phyloP scores from a whole-genome alignment of 305 asterid species.

The Andrographis paniculata region DNA sequence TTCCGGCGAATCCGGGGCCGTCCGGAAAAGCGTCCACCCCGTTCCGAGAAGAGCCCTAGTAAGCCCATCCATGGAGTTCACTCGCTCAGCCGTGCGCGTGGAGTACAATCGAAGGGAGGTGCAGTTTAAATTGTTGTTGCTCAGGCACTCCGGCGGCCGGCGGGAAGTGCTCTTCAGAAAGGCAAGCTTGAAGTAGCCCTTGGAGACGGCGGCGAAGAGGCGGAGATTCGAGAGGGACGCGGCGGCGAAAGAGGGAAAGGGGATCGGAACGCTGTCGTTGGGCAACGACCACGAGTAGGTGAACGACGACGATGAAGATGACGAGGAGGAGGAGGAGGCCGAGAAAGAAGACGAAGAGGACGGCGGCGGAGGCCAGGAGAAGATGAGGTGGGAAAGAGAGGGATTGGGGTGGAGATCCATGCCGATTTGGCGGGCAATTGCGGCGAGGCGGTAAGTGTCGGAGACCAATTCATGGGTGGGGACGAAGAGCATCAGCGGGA shows the following conservation, averaged over 20 bases:
- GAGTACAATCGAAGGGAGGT: slow-evolving; percentile 28
- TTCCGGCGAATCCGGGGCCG: slow-evolving; percentile 18
- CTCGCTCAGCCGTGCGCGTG: slow-evolving; percentile 28
- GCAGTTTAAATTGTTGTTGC: slow-evolving; percentile 44
- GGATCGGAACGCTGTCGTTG: slow-evolving; percentile 44
- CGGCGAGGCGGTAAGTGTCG: slow-evolving; percentile 46
- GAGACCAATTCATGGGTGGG: slow-evolving; percentile 45
- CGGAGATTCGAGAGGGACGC: slow-evolving; percentile 51
- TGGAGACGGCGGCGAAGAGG: slow-evolving; percentile 38
- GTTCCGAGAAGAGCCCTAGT: slow-evolving; percentile 46
- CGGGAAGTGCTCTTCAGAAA: slow-evolving; percentile 27
- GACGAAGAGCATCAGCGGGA: slow-evolving; percentile 40
- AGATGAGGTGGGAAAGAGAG: slow-evolving; percentile 55
- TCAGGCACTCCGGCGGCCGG: slow-evolving; percentile 32
- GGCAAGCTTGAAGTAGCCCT: slow-evolving; percentile 53
- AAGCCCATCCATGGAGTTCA: slow-evolving; percentile 42
- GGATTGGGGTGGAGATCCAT: slow-evolving; percentile 64
- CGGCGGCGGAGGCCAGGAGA: slow-evolving; percentile 43
- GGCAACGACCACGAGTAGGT: slow-evolving; percentile 28
- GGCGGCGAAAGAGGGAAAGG: slow-evolving; percentile 58
- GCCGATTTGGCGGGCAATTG: slow-evolving; percentile 43
- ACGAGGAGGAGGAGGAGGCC: slow-evolving; percentile 18
- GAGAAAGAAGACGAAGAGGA: slow-evolving; percentile 7
- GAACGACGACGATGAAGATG: slow-evolving; percentile 17
- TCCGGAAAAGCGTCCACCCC: slow-evolving; percentile 59